Evolutionary conservation across 257 asterid species (phyloP).

Genomic region (Forsythia viridissima): DNA sequence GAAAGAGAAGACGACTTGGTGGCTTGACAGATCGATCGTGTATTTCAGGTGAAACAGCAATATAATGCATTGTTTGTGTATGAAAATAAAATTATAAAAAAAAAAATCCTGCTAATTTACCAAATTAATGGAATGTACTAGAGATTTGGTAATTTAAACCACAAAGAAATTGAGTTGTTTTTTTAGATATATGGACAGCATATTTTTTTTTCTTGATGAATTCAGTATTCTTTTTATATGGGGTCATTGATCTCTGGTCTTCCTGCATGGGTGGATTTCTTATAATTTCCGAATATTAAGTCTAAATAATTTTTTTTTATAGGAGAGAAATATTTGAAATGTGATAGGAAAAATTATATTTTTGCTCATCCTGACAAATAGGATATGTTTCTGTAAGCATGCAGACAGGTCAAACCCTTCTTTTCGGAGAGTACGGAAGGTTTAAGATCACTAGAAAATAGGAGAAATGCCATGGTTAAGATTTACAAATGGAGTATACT

Average conservation of each 20-base stretch:
- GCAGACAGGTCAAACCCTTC: not conserved
- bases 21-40: slow-evolving; percentile 26
- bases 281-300: not conserved
- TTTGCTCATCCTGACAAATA: not conserved
- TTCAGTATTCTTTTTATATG: not conserved
- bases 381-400: not conserved
- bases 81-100: not conserved
- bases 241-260: not conserved
- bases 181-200: not conserved
- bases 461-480: not conserved
- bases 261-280: not conserved
- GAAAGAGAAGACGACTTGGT: slow-evolving; percentile 56
- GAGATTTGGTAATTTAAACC: not conserved
- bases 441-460: slow-evolving; percentile 10
- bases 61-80: not conserved
- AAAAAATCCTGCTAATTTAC: not conserved
- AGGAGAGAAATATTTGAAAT: not conserved
- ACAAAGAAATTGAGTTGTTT: not conserved
- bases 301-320: not conserved
- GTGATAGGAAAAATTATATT: not conserved
- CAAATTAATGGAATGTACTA: slow-evolving; percentile 1
- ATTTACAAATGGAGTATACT: not conserved
- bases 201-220: not conserved
- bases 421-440: not conserved
- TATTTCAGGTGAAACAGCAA: slow-evolving; percentile 50